These are phyloP conservation scores for Heliamphora exappendiculata DNA, from an alignment of 148 eudicot species.

Conservation along the genomic window DNA sequence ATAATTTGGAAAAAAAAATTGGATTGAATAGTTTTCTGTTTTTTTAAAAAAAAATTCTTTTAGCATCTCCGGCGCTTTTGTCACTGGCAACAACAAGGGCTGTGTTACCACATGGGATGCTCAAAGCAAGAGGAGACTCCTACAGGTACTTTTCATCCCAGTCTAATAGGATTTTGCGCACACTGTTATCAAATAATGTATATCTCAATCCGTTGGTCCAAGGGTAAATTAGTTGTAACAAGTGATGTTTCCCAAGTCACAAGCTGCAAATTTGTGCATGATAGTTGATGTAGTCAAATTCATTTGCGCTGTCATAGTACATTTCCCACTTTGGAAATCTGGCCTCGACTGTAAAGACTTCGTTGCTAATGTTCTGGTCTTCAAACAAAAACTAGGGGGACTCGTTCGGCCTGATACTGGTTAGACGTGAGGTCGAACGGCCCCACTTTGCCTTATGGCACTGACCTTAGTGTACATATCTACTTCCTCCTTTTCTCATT, in stretches of 20 bases:
- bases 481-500: no score
- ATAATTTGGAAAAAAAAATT: background rate
- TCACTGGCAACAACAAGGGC: constrained; percentile 82
- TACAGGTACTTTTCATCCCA: constrained; percentile 45
- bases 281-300: background rate
- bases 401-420: no score
- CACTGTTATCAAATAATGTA: background rate
- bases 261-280: background rate
- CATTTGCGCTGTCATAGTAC: no score
- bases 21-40: background rate
- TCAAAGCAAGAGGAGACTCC: constrained; percentile 48
- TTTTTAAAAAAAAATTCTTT: background rate
- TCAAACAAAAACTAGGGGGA: no score
- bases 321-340: no score
- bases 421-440: no score
- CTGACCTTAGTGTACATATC: no score
- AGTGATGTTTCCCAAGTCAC: background rate
- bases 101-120: constrained; percentile 75
- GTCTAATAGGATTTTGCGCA: background rate
- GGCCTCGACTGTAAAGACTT: no score
- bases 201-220: background rate
- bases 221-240: background rate
- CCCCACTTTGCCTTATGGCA: no score
- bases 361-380: no score
- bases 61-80: constrained; percentile 52